Percentiles rank a stretch among this genome's conserved stretches.
phyloP scores from a whole-genome alignment of 164 flowering plant genomes.

The Santalum album region DNA sequence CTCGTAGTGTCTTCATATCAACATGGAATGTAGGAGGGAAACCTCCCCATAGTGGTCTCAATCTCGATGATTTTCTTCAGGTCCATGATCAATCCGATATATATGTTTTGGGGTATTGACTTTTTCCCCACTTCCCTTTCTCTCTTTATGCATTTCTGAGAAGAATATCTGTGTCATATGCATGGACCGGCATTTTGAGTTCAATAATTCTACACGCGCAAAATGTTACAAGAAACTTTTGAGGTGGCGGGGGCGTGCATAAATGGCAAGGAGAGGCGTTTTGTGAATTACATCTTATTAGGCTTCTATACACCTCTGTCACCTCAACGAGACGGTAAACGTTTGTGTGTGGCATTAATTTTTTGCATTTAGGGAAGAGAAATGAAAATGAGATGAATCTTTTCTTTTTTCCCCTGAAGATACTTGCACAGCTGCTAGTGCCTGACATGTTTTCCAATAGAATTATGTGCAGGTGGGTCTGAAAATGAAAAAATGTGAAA shows the following conservation, averaged over 20 bases:
- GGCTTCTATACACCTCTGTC: too few species aligned
- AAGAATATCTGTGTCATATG: not conserved
- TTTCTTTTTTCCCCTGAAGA: too few species aligned
- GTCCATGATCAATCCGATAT: constrained; percentile 44
- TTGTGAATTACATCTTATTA: too few species aligned
- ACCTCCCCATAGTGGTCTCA: constrained; percentile 43
- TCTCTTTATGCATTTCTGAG: not conserved
- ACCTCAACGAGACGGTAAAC: too few species aligned
- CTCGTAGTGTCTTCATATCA: constrained; percentile 52
- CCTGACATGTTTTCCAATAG: not conserved
- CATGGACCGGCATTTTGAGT: too few species aligned
- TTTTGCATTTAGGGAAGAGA: too few species aligned
- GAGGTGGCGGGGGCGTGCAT: too few species aligned
- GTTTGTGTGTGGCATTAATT: too few species aligned
- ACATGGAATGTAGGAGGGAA: constrained; percentile 89
- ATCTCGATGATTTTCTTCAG: constrained; percentile 52
- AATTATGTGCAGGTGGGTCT: not conserved
- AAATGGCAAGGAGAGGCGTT: too few species aligned
- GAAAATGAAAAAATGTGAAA: not conserved
- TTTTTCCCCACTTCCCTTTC: not conserved
- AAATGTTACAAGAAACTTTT: too few species aligned
- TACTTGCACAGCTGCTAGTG: not conserved
- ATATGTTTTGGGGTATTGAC: constrained; percentile 60
- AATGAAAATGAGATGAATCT: too few species aligned
- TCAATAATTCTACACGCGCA: too few species aligned